Evolutionary conservation across 345 rosid genomes (phyloP).

Genomic region (Nasturtium officinale): DNA sequence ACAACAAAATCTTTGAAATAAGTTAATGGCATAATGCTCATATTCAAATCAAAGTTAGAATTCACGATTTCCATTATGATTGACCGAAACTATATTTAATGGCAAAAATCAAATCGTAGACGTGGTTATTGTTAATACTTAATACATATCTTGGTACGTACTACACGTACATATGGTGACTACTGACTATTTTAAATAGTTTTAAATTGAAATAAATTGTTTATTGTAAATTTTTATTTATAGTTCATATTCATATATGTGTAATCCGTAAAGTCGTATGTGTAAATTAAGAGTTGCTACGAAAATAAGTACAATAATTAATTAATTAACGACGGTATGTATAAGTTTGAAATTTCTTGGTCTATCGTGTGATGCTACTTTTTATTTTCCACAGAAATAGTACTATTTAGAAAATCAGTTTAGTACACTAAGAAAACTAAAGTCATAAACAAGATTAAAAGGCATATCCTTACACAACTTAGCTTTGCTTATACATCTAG

Average conservation of each 20-base stretch:
- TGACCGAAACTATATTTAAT: slow-evolving; percentile 2
- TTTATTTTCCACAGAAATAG: slow-evolving; percentile 20
- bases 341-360: slow-evolving; percentile 22
- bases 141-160: neutral
- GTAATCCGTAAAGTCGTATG: slow-evolving; percentile 1
- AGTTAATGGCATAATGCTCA: neutral
- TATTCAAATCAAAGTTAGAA: slow-evolving; percentile 2
- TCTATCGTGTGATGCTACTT: slow-evolving; percentile 21
- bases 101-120: neutral
- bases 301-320: neutral
- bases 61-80: slow-evolving; percentile 18
- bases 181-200: neutral
- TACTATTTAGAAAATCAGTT: neutral
- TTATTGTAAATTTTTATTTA: neutral
- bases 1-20: neutral
- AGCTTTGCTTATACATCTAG: neutral
- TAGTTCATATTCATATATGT: neutral
- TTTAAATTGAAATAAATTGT: neutral
- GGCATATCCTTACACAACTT: no score
- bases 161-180: neutral
- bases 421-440: neutral
- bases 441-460: neutral
- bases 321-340: neutral
- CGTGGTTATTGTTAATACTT: slow-evolving; percentile 2
- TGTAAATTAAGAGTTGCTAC: neutral